Evolutionary conservation across 1,139 yeast species (phyloP).

Genomic region (Yamadazyma dendronema): DNA sequence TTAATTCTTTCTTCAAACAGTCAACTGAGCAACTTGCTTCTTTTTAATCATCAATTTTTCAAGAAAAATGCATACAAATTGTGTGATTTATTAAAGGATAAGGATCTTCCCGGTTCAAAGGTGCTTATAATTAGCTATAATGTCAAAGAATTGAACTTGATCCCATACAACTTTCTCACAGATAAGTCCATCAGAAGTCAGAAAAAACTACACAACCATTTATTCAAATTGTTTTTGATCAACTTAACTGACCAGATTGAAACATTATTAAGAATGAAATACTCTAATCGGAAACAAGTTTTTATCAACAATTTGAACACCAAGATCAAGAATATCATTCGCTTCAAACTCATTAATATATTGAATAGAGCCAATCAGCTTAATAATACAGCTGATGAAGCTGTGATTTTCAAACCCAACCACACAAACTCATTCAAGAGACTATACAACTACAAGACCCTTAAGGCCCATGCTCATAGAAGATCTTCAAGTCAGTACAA

Average conservation of each 20-base stretch:
- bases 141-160: conserved; percentile 32
- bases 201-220: conserved; percentile 28
- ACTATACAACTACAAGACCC: conserved; percentile 31
- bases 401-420: conserved; percentile 30
- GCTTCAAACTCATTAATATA: conserved; percentile 23
- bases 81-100: conserved; percentile 22
- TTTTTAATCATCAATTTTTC: conserved; percentile 25
- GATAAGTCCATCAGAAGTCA: conserved; percentile 27
- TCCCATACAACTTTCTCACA: conserved; percentile 35
- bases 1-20: conserved; percentile 22
- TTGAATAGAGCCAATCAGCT: conserved; percentile 20
- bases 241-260: conserved; percentile 43
- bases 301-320: conserved; percentile 26
- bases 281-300: conserved; percentile 27
- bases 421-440: conserved; percentile 27
- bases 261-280: conserved; percentile 35
- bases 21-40: conserved; percentile 19
- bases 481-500: conserved; percentile 5
- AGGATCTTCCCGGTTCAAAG: conserved; percentile 5
- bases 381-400: conserved; percentile 18
- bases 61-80: conserved; percentile 29
- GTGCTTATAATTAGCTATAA: conserved; percentile 26
- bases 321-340: conserved; percentile 28
- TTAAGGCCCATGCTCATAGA: conserved; percentile 1
- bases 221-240: conserved; percentile 37